Percentiles rank a stretch among this genome's conserved stretches.
These are phyloP conservation scores for Microdochium paspali DNA, from an alignment of 2,329 filamentous ascomycete species.

Conservation along the genomic window DNA sequence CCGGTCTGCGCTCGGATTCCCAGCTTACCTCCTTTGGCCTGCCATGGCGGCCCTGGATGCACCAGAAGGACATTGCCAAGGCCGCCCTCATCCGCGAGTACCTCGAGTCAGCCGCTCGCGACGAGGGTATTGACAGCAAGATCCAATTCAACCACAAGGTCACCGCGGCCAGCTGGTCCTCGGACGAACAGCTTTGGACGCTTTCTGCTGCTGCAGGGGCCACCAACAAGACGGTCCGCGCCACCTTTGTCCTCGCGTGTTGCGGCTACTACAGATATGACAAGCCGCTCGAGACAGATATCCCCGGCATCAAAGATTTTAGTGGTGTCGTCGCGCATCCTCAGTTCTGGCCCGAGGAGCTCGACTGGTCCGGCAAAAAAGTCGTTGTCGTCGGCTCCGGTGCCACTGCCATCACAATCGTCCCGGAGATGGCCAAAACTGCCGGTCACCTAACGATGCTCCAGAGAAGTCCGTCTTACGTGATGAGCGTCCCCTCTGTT, in stretches of 20 bases:
- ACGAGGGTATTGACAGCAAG: slow-evolving; percentile 38
- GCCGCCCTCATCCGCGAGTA: slow-evolving; percentile 35
- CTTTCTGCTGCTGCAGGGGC: slow-evolving; percentile 29
- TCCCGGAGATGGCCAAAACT: slow-evolving; percentile 58
- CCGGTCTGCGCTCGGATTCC: slow-evolving; percentile 61
- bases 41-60: slow-evolving; percentile 61
- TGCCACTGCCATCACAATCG: slow-evolving; percentile 68
- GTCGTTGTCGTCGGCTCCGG: slow-evolving; percentile 68
- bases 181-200: slow-evolving; percentile 45
- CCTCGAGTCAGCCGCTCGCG: background rate
- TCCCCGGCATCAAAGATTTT: slow-evolving; percentile 61
- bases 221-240: slow-evolving; percentile 21
- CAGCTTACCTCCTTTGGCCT: slow-evolving; percentile 56
- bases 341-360: slow-evolving; percentile 62
- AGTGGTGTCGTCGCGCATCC: slow-evolving; percentile 46
- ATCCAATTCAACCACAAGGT: slow-evolving; percentile 44
- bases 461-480: slow-evolving; percentile 66
- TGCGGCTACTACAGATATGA: slow-evolving; percentile 66
- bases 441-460: slow-evolving; percentile 65
- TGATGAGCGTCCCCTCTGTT: slow-evolving; percentile 42
- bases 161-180: slow-evolving; percentile 40
- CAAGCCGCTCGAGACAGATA: slow-evolving; percentile 45
- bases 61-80: slow-evolving; percentile 41
- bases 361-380: slow-evolving; percentile 57
- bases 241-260: slow-evolving; percentile 50